Conservation (phyloP, 106 monocot genomes). For the Dendrobium huoshanense region DNA sequence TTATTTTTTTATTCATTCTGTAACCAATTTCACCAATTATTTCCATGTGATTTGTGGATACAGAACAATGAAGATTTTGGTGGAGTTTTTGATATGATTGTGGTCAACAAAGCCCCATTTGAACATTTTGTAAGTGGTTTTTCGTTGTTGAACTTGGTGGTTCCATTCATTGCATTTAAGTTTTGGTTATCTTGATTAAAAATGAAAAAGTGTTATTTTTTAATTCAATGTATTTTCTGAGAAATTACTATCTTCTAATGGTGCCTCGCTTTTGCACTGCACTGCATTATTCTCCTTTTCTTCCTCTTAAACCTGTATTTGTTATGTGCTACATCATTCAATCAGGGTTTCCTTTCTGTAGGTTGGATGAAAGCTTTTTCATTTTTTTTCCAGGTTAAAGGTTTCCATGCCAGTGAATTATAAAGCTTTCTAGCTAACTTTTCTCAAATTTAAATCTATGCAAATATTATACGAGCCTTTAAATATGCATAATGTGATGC, state of each 20-base stretch:
- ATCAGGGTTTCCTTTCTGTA: background rate
- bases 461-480: background rate
- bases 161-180: background rate
- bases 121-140: constrained; percentile 55
- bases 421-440: background rate
- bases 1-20: no score
- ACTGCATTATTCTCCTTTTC: background rate
- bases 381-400: background rate
- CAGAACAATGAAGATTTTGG: constrained; percentile 82
- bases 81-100: constrained; percentile 41
- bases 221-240: no score
- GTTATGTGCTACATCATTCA: background rate
- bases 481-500: background rate
- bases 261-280: background rate
- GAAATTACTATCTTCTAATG: background rate
- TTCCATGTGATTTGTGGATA: constrained; percentile 10
- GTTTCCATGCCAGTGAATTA: background rate
- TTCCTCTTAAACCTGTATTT: background rate
- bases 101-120: constrained; percentile 48
- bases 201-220: no score
- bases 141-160: background rate
- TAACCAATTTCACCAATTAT: background rate
- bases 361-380: background rate
- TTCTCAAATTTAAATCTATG: background rate
- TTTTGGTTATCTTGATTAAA: background rate